Evolutionary conservation across 2,329 filamentous ascomycete genomes (phyloP), one percentile per base, ranked within the genome.

Genomic region (Metarhizium album): DNA sequence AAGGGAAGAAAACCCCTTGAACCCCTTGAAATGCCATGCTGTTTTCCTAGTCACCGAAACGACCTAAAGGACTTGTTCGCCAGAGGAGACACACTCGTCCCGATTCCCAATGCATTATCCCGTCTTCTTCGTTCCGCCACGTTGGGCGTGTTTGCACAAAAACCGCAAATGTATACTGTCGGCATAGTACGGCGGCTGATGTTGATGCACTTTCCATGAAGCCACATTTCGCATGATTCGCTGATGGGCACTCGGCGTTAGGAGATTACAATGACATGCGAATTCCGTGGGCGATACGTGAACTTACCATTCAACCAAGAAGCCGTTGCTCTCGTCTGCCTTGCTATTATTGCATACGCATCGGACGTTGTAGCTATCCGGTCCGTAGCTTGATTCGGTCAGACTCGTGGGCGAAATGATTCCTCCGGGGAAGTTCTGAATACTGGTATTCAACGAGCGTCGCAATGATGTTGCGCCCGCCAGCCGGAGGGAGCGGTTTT

Each of bases 181-280:
- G 80, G 78, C 57, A 79, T 72, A n/a, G 72, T 74, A 51, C 74
- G 71, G 46, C 72, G 72, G 45, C 74, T 76, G 54, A 83, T 76
- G 54, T 80, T 79, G 58, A 83, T 72, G 60, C 81, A 84, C 51
- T 71, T 72, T n/a, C 77, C 79, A 60, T 84, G 81, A 29, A 83
- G 74, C 73, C 76, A 82, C 69, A 81, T 76, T 58, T 83, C 80
- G 60, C 81, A 84, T 23, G 78, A 80, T 65, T 83, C 76, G 59
- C 80, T 84, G 57, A 24, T 14, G 16, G 20, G 18, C 11, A 16
- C 8, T 16, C 3, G 8, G 8, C 24, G 22, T 43, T 22, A 43
- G 22, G 27, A 3, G 31, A 18, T 4, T 3, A 3, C 2, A 16
- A 16, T 22, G n/a, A 16, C 13, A 24, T 27, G 37, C 4, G n/a